Percentiles rank a stretch among this genome's conserved stretches.
Evolutionary conservation across 2,329 filamentous ascomycete species (phyloP).

Genomic region (Penicillium sp.): DNA sequence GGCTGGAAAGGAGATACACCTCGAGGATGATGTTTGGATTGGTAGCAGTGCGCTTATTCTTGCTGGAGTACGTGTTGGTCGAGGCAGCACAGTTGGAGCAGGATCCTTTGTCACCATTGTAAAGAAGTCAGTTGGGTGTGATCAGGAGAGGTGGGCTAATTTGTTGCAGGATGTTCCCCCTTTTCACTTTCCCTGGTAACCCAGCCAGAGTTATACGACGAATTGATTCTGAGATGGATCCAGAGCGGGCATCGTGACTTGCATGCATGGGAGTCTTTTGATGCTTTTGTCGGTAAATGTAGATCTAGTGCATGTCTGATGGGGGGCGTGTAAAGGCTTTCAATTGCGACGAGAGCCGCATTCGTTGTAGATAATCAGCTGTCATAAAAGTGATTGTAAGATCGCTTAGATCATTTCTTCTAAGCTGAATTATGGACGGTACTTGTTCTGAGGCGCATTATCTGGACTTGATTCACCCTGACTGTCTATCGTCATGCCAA

Average conservation of each 20-base stretch:
- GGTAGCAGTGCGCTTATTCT: constrained; percentile 50
- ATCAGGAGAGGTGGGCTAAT: constrained; percentile 3
- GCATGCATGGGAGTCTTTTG: too few species aligned
- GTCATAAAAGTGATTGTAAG: too few species aligned
- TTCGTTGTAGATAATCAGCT: too few species aligned
- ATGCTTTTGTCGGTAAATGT: too few species aligned
- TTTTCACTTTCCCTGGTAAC: constrained; percentile 33
- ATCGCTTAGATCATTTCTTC: too few species aligned
- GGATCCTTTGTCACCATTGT: constrained; percentile 45
- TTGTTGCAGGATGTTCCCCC: constrained; percentile 26
- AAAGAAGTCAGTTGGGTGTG: neutral
- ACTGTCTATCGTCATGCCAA: constrained; percentile 1
- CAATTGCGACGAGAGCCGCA: too few species aligned
- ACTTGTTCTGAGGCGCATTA: neutral
- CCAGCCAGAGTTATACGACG: constrained; percentile 27
- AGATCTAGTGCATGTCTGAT: too few species aligned
- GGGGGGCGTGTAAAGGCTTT: too few species aligned
- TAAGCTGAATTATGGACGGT: too few species aligned
- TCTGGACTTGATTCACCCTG: neutral
- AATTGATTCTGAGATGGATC: constrained; percentile 30
- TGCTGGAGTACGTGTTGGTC: constrained; percentile 47
- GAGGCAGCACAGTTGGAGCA: constrained; percentile 46
- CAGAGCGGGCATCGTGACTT: constrained; percentile 9
- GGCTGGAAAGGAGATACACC: constrained; percentile 51
- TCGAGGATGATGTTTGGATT: constrained; percentile 54